Percentiles rank a stretch among this genome's conserved stretches.
phyloP scores from a whole-genome alignment of 2,329 filamentous ascomycete genomes.

The Talaromyces sp. region DNA sequence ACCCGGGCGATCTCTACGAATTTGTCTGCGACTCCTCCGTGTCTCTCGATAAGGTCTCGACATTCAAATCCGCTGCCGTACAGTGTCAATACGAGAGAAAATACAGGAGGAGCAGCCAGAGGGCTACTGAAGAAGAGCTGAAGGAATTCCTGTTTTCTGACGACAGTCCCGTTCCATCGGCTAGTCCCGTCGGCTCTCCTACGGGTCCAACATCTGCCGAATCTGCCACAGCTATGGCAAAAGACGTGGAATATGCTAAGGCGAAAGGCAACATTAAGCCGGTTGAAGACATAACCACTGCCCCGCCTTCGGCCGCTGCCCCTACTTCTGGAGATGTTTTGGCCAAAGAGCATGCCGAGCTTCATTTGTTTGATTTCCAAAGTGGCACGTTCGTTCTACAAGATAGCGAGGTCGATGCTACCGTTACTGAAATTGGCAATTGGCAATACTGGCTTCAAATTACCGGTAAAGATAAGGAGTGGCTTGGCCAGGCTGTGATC shows the following conservation, averaged over 20 bases:
- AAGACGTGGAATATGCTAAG: conserved; percentile 38
- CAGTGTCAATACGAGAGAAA: conserved; percentile 98
- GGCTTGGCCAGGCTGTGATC: conserved; percentile 79
- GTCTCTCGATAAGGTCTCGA: conserved; percentile 63
- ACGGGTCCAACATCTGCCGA: conserved; percentile 33
- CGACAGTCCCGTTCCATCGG: conserved; percentile 56
- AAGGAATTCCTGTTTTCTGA: conserved; percentile 72
- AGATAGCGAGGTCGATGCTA: conserved; percentile 67
- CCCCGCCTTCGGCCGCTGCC: conserved; percentile 54
- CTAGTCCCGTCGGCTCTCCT: conserved; percentile 50
- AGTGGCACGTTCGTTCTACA: conserved; percentile 80
- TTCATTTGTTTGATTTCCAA: conserved; percentile 89
- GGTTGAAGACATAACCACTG: conserved; percentile 48
- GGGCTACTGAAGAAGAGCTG: conserved; percentile 75
- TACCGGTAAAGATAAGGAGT: conserved; percentile 66
- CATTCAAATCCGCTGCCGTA: conserved; percentile 75
- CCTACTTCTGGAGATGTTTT: conserved; percentile 70
- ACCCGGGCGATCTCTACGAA: conserved; percentile 92
- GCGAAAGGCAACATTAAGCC: conserved; percentile 36
- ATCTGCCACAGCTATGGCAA: conserved; percentile 39
- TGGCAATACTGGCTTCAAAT: conserved; percentile 98
- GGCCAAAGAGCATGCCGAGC: conserved; percentile 69
- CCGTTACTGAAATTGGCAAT: conserved; percentile 76
- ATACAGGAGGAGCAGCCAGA: conserved; percentile 72
- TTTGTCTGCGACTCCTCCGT: conserved; percentile 85